These are phyloP conservation scores for Rhizopogon vinicolor DNA, from an alignment of 768 basidiomycete genomes.

Conservation along the genomic window DNA sequence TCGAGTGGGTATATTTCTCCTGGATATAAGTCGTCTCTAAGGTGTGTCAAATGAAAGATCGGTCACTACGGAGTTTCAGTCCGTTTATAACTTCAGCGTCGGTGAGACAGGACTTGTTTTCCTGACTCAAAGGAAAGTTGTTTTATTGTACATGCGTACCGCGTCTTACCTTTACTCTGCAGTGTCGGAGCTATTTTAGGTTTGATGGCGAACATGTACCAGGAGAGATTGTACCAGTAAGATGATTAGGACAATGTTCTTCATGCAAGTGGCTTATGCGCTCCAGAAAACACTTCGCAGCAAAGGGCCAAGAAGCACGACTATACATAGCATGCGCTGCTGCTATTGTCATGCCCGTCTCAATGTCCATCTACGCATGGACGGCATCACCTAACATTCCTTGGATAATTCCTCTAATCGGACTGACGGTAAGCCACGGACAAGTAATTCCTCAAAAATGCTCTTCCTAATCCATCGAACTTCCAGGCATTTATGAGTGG, in stretches of 20 bases:
- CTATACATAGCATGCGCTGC: slow-evolving; percentile 53
- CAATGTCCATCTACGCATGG: slow-evolving; percentile 72
- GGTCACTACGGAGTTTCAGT: slow-evolving; percentile 48
- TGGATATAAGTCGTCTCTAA: not conserved
- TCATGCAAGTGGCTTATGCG: slow-evolving; percentile 17
- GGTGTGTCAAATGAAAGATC: slow-evolving; percentile 31
- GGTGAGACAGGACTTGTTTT: slow-evolving; percentile 58
- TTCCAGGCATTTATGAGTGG: slow-evolving; percentile 35
- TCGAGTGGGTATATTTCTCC: slow-evolving; percentile 37
- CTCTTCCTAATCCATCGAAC: slow-evolving; percentile 1
- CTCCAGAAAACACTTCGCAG: slow-evolving; percentile 13
- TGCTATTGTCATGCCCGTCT: slow-evolving; percentile 46
- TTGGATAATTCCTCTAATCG: slow-evolving; percentile 45
- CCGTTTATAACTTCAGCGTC: slow-evolving; percentile 56
- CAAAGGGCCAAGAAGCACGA: slow-evolving; percentile 48
- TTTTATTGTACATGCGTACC: not conserved
- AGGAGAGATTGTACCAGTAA: slow-evolving; percentile 47
- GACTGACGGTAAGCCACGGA: slow-evolving; percentile 14
- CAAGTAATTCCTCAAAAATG: not conserved
- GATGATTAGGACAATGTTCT: slow-evolving; percentile 3
- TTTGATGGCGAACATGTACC: slow-evolving; percentile 27
- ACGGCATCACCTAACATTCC: slow-evolving; percentile 49
- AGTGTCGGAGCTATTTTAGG: slow-evolving; percentile 54
- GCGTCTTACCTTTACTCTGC: not conserved
- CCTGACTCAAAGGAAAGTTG: slow-evolving; percentile 43